These are phyloP conservation scores for Thraustotheca clavata DNA, from an alignment of 352 stramenopile species.

Conservation along the genomic window DNA sequence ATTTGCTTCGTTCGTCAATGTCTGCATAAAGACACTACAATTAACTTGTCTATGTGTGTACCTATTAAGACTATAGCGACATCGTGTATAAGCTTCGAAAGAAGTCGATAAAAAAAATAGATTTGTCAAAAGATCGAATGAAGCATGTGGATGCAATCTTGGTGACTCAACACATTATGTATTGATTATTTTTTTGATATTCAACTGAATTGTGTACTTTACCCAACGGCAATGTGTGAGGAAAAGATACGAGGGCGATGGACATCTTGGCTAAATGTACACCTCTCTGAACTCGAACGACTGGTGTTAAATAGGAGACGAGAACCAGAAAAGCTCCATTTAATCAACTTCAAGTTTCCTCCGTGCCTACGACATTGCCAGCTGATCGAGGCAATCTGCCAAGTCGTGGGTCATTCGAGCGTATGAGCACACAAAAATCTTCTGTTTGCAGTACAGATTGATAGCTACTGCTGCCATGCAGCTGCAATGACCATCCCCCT, in stretches of 20 bases:
- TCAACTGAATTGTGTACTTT: background rate
- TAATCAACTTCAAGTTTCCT: background rate
- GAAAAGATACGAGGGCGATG: background rate
- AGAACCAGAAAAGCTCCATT: background rate
- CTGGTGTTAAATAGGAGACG: background rate
- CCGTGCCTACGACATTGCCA: slow-evolving; percentile 3
- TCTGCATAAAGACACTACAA: too few species aligned
- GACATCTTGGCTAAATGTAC: too few species aligned
- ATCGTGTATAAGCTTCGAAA: too few species aligned
- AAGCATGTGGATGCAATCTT: too few species aligned
- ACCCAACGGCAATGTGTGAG: background rate
- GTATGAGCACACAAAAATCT: slow-evolving; percentile 5
- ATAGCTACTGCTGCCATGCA: background rate
- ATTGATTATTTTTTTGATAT: too few species aligned
- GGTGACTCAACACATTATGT: too few species aligned
- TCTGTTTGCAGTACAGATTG: background rate
- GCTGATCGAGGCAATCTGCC: background rate
- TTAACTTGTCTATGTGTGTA: too few species aligned
- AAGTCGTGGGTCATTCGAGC: background rate
- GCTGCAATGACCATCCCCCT: slow-evolving; percentile 1
- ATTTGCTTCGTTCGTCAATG: too few species aligned
- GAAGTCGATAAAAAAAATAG: too few species aligned
- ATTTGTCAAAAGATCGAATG: too few species aligned
- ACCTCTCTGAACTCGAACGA: background rate
- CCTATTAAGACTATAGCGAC: too few species aligned